A percentile compares a stretch with the other conserved stretches of the same genome.
These are phyloP conservation scores for Phytophthora litchii DNA, from an alignment of 352 stramenopile species.

Conservation along the genomic window DNA sequence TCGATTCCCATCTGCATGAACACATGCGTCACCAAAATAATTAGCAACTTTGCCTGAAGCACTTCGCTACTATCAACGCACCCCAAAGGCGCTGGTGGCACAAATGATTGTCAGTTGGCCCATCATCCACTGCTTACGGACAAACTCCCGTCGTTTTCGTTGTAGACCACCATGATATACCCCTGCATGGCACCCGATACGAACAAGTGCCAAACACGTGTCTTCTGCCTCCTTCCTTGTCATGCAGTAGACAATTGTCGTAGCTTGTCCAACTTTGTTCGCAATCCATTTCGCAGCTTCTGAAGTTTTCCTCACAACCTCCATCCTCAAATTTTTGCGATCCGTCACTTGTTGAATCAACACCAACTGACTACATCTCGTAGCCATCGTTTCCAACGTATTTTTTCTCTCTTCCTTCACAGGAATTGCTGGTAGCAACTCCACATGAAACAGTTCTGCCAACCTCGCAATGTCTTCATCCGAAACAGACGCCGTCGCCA, in stretches of 20 bases:
- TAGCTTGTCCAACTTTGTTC: conserved; percentile 27
- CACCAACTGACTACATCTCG: conserved; percentile 41
- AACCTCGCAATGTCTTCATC: conserved; percentile 66
- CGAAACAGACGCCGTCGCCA: conserved; percentile 74
- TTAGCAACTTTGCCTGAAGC: conserved; percentile 1
- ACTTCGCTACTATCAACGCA: conserved; percentile 22
- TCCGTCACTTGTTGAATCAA: conserved; percentile 72
- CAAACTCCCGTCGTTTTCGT: conserved; percentile 63
- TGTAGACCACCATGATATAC: conserved; percentile 77
- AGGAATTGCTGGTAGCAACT: conserved; percentile 21
- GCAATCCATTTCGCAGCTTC: conserved; percentile 39
- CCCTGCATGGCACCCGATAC: conserved; percentile 53
- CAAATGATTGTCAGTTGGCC: conserved; percentile 76
- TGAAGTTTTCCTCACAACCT: conserved; percentile 57
- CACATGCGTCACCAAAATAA: neutral
- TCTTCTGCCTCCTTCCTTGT: conserved; percentile 74
- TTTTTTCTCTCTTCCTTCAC: neutral
- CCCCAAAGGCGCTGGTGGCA: conserved; percentile 79
- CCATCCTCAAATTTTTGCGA: conserved; percentile 63
- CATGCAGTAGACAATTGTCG: conserved; percentile 80
- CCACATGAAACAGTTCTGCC: conserved; percentile 56
- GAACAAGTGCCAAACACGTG: conserved; percentile 57
- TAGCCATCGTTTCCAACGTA: neutral
- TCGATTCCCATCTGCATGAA: conserved; percentile 79
- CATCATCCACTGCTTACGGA: conserved; percentile 83